Conservation (phyloP, 83 land plant genomes). For the Thuja plicata region DNA sequence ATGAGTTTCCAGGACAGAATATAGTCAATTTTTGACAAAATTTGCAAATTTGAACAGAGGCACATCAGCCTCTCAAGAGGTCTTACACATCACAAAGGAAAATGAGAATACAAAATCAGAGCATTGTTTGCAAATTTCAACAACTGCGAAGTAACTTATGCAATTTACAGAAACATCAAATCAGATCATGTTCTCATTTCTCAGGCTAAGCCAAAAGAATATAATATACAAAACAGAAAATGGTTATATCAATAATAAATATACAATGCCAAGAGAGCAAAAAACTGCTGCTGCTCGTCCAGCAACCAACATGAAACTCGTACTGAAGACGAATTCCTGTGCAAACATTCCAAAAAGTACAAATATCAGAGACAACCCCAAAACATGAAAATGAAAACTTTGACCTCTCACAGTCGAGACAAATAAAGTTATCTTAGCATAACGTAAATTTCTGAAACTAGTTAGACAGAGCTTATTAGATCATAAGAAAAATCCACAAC, state of each 20-base stretch:
- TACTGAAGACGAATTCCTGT: not conserved
- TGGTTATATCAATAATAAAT: not conserved
- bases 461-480: not conserved
- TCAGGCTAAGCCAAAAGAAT: slow-evolving; percentile 16
- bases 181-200: not conserved
- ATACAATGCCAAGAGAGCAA: slow-evolving; percentile 15
- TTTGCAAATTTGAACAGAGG: not conserved
- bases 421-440: too few relatives aligned
- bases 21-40: not conserved
- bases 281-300: slow-evolving; percentile 11
- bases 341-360: not conserved
- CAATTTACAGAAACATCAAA: slow-evolving; percentile 9
- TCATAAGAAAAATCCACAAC: not conserved
- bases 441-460: not conserved
- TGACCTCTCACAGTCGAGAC: not conserved
- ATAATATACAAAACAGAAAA: slow-evolving; percentile 8
- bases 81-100: not conserved
- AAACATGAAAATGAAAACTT: not conserved
- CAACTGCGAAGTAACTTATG: not conserved
- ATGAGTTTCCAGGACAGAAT: not conserved
- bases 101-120: not conserved
- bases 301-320: not conserved
- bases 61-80: slow-evolving; percentile 8
- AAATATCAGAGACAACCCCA: not conserved
- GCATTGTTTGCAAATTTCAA: not conserved